Conservation (phyloP, 75 land plant species). For the Adiantum capillusveneris region DNA sequence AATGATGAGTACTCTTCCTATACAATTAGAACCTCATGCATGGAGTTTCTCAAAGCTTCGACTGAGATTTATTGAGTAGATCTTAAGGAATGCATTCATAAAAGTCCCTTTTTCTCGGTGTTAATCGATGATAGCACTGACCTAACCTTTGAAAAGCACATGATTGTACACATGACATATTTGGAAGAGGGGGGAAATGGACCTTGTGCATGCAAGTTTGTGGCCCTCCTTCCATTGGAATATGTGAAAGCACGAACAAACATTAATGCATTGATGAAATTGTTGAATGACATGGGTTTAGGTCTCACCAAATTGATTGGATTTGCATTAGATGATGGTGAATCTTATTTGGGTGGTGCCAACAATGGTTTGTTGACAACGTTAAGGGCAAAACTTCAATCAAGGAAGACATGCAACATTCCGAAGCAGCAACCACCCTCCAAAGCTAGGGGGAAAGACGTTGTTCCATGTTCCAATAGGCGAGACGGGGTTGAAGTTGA, state of each 20-base stretch:
- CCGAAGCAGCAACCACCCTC: too few relatives aligned
- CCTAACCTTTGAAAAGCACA: neutral
- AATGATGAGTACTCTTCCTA: neutral
- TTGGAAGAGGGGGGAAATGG: neutral
- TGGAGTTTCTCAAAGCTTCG: neutral
- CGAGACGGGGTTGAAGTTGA: too few relatives aligned
- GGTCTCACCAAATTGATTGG: neutral
- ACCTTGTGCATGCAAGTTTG: neutral
- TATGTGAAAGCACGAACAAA: neutral
- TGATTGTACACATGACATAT: neutral
- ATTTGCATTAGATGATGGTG: constrained; percentile 1
- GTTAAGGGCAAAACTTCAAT: neutral
- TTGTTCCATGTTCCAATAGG: too few relatives aligned
- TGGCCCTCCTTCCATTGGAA: neutral
- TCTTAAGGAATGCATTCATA: neutral
- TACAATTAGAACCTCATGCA: neutral
- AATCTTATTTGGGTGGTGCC: neutral
- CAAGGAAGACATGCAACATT: too few relatives aligned
- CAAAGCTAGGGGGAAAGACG: too few relatives aligned
- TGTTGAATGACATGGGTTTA: neutral
- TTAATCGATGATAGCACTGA: neutral
- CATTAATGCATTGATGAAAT: neutral
- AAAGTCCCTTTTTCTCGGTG: neutral
- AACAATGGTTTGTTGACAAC: neutral
- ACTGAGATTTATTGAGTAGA: neutral